Base-by-base conservation (phyloP, 2,329 filamentous ascomycete genomes). In the Penicillium sclerotiorum region DNA sequence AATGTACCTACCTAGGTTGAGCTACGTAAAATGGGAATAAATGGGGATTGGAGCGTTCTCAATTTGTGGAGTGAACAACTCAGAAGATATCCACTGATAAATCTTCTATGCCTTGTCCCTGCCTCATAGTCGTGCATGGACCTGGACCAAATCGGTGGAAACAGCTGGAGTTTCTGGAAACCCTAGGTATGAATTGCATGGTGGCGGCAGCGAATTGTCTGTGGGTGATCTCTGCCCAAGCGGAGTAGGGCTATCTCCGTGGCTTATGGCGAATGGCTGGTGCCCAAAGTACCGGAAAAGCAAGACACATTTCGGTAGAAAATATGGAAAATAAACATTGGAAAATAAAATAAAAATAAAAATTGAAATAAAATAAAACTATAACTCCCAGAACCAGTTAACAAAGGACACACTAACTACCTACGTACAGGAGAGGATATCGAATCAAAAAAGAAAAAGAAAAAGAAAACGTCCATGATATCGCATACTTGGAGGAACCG, bases 1-100 rank as follows among this genome's bases (percentile, higher is more conserved):
- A 51, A 59, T 58, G 50, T 49, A 45, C 53, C 56, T 39, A 54
- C n/a, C n/a, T n/a, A 43, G 47, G 12, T 28, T 18, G 20, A 36
- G 20, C n/a, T 8, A n/a, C 17, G 30, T n/a, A 23, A 44, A 36
- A 13, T 27, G 35, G 30, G 33, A 36, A 48, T 28, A 37, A 47
- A 58, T 49, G 49, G 49, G 52, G 51, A 56, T 57, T 55, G 55
- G 56, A n/a, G n/a, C n/a, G n/a, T n/a, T n/a, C n/a, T n/a, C n/a
- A n/a, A n/a, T 53, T 54, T 50, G 43, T 38, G 46, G 32, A 46
- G 50, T 58, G 57, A 64, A 63, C 64, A 65, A 66, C 57, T 60
- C 62, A 64, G 57, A 60, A n/a, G 55, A 56, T 37, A 55, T 52
- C 54, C 58, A 59, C 59, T 50, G 44, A 50, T 51, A 46, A 47